Percentiles rank a stretch among this genome's conserved stretches.
Evolutionary conservation across 208 protist genomes (phyloP).

Genomic region (Crithidia mellificae): DNA sequence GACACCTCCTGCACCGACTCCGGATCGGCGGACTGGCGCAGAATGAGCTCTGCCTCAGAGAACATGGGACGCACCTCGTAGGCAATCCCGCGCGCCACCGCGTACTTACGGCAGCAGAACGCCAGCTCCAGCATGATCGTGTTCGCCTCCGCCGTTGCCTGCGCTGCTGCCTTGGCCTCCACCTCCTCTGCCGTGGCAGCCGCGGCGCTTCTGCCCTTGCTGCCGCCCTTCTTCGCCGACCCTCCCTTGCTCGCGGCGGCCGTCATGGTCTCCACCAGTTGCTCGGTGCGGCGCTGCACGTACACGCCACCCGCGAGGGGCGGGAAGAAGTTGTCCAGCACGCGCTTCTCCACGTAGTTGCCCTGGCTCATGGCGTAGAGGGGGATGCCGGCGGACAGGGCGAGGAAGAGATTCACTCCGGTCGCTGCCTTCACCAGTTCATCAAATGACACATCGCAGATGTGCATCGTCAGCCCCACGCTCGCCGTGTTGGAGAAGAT

Average conservation of each 20-base stretch:
- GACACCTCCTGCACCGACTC: constrained; percentile 48
- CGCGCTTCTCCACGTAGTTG: constrained; percentile 88
- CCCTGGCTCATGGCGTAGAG: constrained; percentile 85
- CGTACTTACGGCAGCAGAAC: constrained; percentile 62
- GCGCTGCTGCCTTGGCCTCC: constrained; percentile 19
- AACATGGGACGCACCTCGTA: constrained; percentile 79
- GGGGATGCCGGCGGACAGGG: constrained; percentile 59
- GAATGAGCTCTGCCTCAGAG: constrained; percentile 75
- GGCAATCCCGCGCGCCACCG: constrained; percentile 57
- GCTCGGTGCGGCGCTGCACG: constrained; percentile 39
- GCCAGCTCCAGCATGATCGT: constrained; percentile 49
- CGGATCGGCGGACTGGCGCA: constrained; percentile 66
- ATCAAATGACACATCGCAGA: constrained; percentile 82
- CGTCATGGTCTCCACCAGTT: constrained; percentile 30
- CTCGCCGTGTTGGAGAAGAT: constrained; percentile 57
- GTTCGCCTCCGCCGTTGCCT: constrained; percentile 34
- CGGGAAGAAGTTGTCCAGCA: constrained; percentile 85
- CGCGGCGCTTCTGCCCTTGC: constrained; percentile 14
- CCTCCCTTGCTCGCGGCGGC: constrained; percentile 3
- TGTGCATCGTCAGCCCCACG: constrained; percentile 82
- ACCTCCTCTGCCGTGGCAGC: constrained; percentile 18
- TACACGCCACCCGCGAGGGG: constrained; percentile 72
- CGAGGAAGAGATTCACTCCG: constrained; percentile 58
- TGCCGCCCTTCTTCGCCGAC: constrained; percentile 10
- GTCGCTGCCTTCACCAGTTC: constrained; percentile 60